A percentile compares a stretch with the other conserved stretches of the same genome.
These are phyloP conservation scores for Cochlearia excelsa DNA, from an alignment of 345 rosid species.

Conservation along the genomic window DNA sequence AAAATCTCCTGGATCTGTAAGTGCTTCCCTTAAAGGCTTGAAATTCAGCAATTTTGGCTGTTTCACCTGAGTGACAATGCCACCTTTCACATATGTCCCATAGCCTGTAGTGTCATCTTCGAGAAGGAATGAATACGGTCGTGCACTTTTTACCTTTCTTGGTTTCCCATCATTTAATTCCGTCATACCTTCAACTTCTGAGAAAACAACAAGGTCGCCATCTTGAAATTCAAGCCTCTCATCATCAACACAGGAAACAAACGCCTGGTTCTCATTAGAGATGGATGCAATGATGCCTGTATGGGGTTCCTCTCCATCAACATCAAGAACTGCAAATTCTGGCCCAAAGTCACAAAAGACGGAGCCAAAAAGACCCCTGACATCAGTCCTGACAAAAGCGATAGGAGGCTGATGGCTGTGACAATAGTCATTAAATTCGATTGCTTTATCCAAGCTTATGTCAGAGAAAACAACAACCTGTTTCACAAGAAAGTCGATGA, in stretches of 20 bases:
- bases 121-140: constrained; percentile 84
- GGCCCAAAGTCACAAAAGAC: constrained; percentile 98
- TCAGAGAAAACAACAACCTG: constrained; percentile 95
- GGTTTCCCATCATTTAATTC: constrained; percentile 95
- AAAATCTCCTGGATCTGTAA: constrained; percentile 91
- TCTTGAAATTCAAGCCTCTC: constrained; percentile 96
- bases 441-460: constrained; percentile 66
- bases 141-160: constrained; percentile 75
- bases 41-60: constrained; percentile 80
- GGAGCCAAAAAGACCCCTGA: constrained; percentile 97
- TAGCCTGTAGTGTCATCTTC: constrained; percentile 80
- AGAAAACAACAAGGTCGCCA: constrained; percentile 92
- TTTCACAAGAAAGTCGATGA: constrained; percentile 27
- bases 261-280: constrained; percentile 80
- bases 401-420: constrained; percentile 86
- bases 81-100: constrained; percentile 76
- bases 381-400: constrained; percentile 85
- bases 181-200: constrained; percentile 93
- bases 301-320: constrained; percentile 93
- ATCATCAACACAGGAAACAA: constrained; percentile 92
- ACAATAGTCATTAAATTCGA: constrained; percentile 81
- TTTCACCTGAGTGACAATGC: constrained; percentile 94
- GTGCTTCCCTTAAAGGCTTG: constrained; percentile 81
- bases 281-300: constrained; percentile 95
- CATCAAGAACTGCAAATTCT: constrained; percentile 81